A percentile compares a stretch with the other conserved stretches of the same genome.
These are phyloP conservation scores for Spergularia marina DNA, from an alignment of 148 eudicot species.

Conservation along the genomic window DNA sequence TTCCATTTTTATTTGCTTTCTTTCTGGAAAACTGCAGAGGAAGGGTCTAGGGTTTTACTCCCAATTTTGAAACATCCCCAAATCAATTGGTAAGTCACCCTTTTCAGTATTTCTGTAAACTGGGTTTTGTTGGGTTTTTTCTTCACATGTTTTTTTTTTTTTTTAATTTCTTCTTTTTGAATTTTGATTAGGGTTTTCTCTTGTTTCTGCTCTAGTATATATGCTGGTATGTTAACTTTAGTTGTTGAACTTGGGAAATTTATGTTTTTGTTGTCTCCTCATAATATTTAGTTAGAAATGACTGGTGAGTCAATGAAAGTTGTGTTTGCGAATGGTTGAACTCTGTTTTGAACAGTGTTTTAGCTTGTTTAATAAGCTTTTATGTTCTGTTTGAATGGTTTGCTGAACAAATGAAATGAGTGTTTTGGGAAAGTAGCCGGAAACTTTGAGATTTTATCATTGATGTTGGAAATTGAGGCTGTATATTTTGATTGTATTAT, in stretches of 20 bases:
- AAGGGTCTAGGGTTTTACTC: constrained; percentile 40
- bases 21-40: constrained; percentile 20
- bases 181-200: constrained; percentile 20
- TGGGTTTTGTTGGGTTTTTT: constrained; percentile 15
- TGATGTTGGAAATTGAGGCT: neutral
- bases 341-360: constrained; percentile 13
- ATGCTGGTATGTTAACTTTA: constrained; percentile 15
- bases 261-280: constrained; percentile 3
- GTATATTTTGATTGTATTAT: neutral
- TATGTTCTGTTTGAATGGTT: constrained; percentile 28
- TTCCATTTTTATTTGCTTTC: constrained; percentile 22
- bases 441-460: constrained; percentile 4
- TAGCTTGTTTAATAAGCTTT: constrained; percentile 14
- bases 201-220: neutral
- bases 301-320: constrained; percentile 14
- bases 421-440: neutral
- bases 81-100: constrained; percentile 16
- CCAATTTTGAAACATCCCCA: constrained; percentile 2
- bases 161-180: neutral
- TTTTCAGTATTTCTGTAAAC: neutral
- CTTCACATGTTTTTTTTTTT: neutral
- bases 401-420: neutral
- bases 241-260: neutral
- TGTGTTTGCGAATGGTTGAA: neutral
- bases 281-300: constrained; percentile 23